phyloP scores from a whole-genome alignment of 805 yeast genomes.

The Kuraishia cidri region DNA sequence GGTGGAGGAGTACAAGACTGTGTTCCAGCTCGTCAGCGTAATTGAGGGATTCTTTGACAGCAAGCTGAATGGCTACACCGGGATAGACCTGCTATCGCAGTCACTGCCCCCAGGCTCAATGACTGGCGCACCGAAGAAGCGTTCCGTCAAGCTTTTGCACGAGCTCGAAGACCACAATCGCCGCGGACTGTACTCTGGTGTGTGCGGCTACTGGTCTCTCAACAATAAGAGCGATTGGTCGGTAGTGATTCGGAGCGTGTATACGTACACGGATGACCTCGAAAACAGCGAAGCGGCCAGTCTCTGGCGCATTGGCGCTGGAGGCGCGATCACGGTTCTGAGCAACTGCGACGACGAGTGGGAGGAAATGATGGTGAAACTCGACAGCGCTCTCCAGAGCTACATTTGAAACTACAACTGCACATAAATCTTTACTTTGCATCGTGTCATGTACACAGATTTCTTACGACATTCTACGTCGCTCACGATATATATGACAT shows the following conservation, averaged over 20 bases:
- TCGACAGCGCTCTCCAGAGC: slow-evolving; percentile 72
- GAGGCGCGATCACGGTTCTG: slow-evolving; percentile 93
- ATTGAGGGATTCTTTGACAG: slow-evolving; percentile 51
- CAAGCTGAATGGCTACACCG: slow-evolving; percentile 30
- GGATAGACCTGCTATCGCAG: slow-evolving; percentile 69
- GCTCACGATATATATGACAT: too few species aligned
- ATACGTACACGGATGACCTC: slow-evolving; percentile 46
- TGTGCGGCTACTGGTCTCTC: slow-evolving; percentile 90
- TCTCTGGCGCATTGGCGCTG: slow-evolving; percentile 90
- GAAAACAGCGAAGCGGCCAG: slow-evolving; percentile 13
- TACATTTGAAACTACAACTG: slow-evolving; percentile 24
- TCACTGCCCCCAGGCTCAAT: slow-evolving; percentile 97
- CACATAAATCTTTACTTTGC: too few species aligned
- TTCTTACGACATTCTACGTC: too few species aligned
- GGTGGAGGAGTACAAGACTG: slow-evolving; percentile 88
- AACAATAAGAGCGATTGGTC: slow-evolving; percentile 92
- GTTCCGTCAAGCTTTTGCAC: slow-evolving; percentile 80
- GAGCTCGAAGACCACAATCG: slow-evolving; percentile 47
- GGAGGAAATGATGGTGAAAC: slow-evolving; percentile 82
- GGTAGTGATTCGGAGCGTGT: slow-evolving; percentile 82
- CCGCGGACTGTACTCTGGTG: slow-evolving; percentile 87
- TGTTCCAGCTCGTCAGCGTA: slow-evolving; percentile 86
- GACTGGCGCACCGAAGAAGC: slow-evolving; percentile 98
- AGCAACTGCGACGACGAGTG: slow-evolving; percentile 81
- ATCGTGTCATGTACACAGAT: too few species aligned